Evolutionary conservation across 1,284 basidiomycete genomes (phyloP), one percentile per base, ranked within the genome.

Genomic region (Athelia sp.): DNA sequence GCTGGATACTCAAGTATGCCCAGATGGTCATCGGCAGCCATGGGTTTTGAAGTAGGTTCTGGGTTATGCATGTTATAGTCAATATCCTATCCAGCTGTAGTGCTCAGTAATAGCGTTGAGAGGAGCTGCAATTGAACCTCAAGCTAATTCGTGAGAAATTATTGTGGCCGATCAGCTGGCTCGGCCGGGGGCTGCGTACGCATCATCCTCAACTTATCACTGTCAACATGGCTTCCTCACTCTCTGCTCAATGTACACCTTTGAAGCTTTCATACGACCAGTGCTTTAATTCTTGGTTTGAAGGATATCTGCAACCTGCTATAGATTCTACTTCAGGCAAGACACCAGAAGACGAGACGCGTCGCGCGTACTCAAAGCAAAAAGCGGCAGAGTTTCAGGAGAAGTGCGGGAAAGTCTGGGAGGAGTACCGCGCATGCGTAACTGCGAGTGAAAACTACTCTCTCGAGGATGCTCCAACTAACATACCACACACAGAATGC

Each of bases 261-360:
- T 76, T 94, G 50, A 98, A 98, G 65, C 83, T 87, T 54, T 75
- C 82, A 52, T 98, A 97, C 66, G 94, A 98, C 67, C 72, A 86
- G 0, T 98, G 95, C 74, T 98, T 98, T 74, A 96, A 97, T 63
- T 81, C 86, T 6, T 98, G 94, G 95, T 94, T 98, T 61, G 92
- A 94, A 64, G 90, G 90, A 19, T 98, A 97, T 63, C 81, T 98
- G 29, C 87, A 92, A 61, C 91, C 91, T 11, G 79, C 82, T 10
- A 72, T 87, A 9, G 68, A 65, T 43, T 68, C 57, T 55, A 62
- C 63, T 11, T 56, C 69, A 61, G 51, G 61, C 9, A 71, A 76
- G 48, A 64, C 72, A 52, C 26, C 26, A 23, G 4, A 63, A 13
- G 58, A 67, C 13, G 69, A 67, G 44, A 59, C 65, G 52, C 68